A percentile compares a stretch with the other conserved stretches of the same genome.
Conservation (phyloP, 2,329 filamentous ascomycete genomes). For the Neopestalotiopsis clavispora region DNA sequence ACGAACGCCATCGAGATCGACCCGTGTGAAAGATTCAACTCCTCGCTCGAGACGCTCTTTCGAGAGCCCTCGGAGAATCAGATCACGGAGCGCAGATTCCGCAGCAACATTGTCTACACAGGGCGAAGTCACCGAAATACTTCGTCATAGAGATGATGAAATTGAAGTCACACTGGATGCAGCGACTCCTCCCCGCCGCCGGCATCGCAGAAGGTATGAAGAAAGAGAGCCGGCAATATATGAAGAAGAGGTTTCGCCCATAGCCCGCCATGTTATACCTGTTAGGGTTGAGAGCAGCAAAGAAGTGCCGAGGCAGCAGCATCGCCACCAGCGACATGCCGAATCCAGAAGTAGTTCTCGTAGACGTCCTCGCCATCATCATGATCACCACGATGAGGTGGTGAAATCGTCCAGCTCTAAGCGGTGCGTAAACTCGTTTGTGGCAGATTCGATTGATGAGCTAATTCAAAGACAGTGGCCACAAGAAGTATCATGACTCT, state of each 20-base stretch:
- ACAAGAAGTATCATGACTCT: conserved; percentile 36
- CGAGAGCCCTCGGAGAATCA: conserved; percentile 38
- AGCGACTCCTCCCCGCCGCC: background rate
- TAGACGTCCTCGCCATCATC: conserved; percentile 24
- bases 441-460: conserved; percentile 27
- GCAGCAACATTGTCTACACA: conserved; percentile 38
- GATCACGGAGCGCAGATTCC: conserved; percentile 43
- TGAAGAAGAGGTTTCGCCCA: conserved; percentile 21
- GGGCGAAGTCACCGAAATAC: conserved; percentile 10
- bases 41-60: conserved; percentile 41
- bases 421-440: conserved; percentile 30
- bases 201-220: conserved; percentile 8
- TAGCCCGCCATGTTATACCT: conserved; percentile 21
- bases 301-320: conserved; percentile 26
- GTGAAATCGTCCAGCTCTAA: conserved; percentile 32
- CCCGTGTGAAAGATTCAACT: conserved; percentile 42
- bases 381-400: conserved; percentile 30
- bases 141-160: background rate
- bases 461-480: conserved; percentile 12
- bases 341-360: conserved; percentile 32
- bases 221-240: conserved; percentile 19
- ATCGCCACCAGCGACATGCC: conserved; percentile 27
- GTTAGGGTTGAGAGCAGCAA: conserved; percentile 25
- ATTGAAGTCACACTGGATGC: conserved; percentile 6
- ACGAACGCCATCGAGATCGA: conserved; percentile 36